Conservation (phyloP, 2,329 filamentous ascomycete genomes). For the Trichoderma atroviride region DNA sequence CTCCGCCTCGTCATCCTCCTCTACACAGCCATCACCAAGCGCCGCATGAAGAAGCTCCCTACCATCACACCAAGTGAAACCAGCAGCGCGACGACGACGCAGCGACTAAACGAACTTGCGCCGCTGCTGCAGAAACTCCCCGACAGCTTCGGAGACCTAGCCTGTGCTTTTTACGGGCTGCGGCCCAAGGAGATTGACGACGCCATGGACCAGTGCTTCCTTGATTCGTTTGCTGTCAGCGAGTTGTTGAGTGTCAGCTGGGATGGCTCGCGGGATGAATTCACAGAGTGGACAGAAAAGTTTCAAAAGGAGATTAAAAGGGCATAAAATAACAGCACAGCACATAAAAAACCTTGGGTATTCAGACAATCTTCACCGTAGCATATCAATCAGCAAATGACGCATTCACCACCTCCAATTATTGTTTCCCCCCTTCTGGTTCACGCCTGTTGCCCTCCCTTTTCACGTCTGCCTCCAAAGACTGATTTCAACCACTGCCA, state of each 20-base stretch:
- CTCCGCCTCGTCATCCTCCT: conserved; percentile 69
- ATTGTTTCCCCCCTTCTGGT: neutral
- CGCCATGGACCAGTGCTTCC: conserved; percentile 61
- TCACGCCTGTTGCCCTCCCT: neutral
- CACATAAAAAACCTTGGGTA: neutral
- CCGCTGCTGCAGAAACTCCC: conserved; percentile 62
- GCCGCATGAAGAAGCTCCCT: conserved; percentile 69
- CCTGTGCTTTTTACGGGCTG: conserved; percentile 71
- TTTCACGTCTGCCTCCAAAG: neutral
- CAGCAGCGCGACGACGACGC: conserved; percentile 36
- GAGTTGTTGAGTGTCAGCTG: conserved; percentile 62
- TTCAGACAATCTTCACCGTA: neutral
- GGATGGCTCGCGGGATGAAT: conserved; percentile 71
- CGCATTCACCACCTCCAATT: neutral
- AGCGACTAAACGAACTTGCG: conserved; percentile 59
- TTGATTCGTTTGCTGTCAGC: conserved; percentile 59
- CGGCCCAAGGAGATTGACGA: conserved; percentile 61
- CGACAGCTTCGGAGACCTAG: conserved; percentile 70
- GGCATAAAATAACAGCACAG: conserved; percentile 15
- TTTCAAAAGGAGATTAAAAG: conserved; percentile 58
- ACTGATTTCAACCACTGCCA: neutral
- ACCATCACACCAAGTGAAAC: no score
- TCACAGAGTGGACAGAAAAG: conserved; percentile 72
- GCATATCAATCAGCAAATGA: neutral
- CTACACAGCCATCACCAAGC: conserved; percentile 70